These are phyloP conservation scores for Musa acuminata DNA, from an alignment of 176 grass and related monocot species.

Conservation along the genomic window DNA sequence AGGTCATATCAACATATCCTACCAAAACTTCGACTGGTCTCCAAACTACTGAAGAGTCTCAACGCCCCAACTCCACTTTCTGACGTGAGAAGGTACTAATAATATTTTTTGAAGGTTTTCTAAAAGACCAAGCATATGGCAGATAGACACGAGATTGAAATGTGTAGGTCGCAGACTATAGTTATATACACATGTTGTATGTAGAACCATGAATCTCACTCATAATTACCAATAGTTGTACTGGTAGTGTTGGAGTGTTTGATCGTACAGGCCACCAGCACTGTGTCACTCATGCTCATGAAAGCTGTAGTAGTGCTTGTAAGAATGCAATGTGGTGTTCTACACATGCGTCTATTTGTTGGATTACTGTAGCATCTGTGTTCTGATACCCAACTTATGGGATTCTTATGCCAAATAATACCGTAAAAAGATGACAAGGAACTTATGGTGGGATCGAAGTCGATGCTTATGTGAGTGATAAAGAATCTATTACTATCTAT, in stretches of 20 bases:
- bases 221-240: not conserved
- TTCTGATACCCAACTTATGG: too few relatives aligned
- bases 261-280: not conserved
- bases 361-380: not conserved
- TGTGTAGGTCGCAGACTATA: not conserved
- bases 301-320: slow-evolving; percentile 5
- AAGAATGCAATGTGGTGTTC: not conserved
- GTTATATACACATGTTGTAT: not conserved
- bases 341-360: not conserved
- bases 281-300: slow-evolving; percentile 3
- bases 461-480: too few relatives aligned
- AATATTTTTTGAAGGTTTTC: not conserved
- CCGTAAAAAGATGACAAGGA: too few relatives aligned
- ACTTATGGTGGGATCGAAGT: too few relatives aligned
- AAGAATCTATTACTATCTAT: too few relatives aligned
- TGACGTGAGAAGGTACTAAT: not conserved
- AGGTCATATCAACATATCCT: slow-evolving; percentile 44
- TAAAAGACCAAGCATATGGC: not conserved
- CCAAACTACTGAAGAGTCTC: slow-evolving; percentile 38
- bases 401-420: too few relatives aligned
- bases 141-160: not conserved
- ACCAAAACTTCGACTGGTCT: slow-evolving; percentile 81
- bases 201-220: not conserved
- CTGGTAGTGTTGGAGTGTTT: not conserved
- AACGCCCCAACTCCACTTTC: not conserved